A percentile compares a stretch with the other conserved stretches of the same genome.
phyloP scores from a whole-genome alignment of 2,329 filamentous ascomycete genomes.

The Talaromyces amestolkiae region DNA sequence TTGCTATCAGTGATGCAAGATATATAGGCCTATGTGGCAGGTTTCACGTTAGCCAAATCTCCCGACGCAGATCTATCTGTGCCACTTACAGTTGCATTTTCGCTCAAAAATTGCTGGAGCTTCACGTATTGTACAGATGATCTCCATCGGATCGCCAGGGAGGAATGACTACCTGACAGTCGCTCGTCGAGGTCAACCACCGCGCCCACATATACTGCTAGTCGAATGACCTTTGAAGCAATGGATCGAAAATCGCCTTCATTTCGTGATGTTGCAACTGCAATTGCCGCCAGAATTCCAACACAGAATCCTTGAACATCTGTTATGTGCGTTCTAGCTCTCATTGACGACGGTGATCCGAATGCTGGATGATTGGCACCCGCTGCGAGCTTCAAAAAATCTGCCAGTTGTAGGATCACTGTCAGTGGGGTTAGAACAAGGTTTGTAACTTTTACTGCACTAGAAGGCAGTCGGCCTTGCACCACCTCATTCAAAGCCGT shows the following conservation, averaged over 20 bases:
- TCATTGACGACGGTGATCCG: too few relatives aligned
- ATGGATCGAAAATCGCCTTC: background rate
- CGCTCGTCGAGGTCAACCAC: background rate
- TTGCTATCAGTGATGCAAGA: background rate
- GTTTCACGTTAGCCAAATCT: too few relatives aligned
- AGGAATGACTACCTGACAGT: background rate
- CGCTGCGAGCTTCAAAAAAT: too few relatives aligned
- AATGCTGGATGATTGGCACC: too few relatives aligned
- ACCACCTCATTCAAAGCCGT: too few relatives aligned
- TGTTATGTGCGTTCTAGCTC: background rate
- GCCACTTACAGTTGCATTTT: too few relatives aligned
- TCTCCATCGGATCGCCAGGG: background rate
- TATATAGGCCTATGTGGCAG: background rate
- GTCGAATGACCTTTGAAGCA: background rate
- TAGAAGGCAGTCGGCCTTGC: too few relatives aligned
- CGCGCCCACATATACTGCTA: background rate
- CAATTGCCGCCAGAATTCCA: background rate
- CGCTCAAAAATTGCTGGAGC: background rate
- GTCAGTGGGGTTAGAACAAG: too few relatives aligned
- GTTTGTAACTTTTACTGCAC: too few relatives aligned
- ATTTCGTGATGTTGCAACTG: background rate
- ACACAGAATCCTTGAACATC: slow-evolving; percentile 7
- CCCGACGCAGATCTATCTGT: background rate
- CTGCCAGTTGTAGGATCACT: too few relatives aligned
- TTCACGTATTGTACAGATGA: background rate